Evolutionary conservation across 495 filamentous ascomycete genomes (phyloP).

Genomic region (Neurospora hispaniola): DNA sequence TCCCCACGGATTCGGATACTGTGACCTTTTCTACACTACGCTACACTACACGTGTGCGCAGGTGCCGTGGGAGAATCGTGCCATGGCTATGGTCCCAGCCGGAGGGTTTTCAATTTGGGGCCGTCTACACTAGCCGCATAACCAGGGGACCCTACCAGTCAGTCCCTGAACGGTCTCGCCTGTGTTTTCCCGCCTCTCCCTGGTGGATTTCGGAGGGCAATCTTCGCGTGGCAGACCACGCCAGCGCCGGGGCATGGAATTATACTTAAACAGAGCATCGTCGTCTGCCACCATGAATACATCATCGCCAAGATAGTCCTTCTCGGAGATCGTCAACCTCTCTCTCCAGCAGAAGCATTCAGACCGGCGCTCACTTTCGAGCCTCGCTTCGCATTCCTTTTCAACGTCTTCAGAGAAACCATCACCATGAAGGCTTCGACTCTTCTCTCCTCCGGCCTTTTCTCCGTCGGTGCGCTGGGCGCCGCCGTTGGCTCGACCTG

Average conservation of each 20-base stretch:
- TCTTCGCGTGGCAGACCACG: background rate
- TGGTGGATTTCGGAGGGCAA: background rate
- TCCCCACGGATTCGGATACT: background rate
- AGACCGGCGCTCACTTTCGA: background rate
- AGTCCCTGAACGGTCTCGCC: background rate
- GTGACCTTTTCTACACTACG: background rate
- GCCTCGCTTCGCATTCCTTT: background rate
- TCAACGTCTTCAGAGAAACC: slow-evolving; percentile 1
- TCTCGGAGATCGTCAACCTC: background rate
- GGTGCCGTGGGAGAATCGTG: background rate
- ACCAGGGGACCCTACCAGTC: background rate
- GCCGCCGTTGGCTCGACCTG: slow-evolving; percentile 17
- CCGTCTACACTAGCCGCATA: background rate
- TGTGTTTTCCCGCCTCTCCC: background rate
- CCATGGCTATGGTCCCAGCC: background rate
- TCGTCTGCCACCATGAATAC: background rate
- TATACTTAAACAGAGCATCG: background rate
- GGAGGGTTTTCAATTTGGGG: background rate
- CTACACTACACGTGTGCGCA: background rate
- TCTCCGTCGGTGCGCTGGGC: slow-evolving; percentile 9
- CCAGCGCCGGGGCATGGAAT: background rate
- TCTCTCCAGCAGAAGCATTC: background rate
- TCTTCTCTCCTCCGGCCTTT: slow-evolving; percentile 11
- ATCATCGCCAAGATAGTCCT: background rate
- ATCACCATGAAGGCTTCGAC: slow-evolving; percentile 11